A percentile compares a stretch with the other conserved stretches of the same genome.
phyloP scores from a whole-genome alignment of 2,329 filamentous ascomycete species.

The Colletotrichum cordylinicola region DNA sequence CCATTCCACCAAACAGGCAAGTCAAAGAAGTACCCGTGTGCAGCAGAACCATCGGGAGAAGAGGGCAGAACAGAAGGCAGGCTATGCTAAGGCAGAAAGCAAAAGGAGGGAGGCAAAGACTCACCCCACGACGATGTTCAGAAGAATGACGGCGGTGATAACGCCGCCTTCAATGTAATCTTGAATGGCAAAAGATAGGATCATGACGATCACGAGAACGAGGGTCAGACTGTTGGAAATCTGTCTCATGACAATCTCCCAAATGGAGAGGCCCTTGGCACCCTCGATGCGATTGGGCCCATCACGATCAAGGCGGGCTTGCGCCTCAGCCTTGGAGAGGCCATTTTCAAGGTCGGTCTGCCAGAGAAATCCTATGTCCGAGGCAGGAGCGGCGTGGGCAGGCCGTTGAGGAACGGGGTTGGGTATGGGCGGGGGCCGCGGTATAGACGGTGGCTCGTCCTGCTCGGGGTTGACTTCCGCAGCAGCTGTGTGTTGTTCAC shows the following conservation, averaged over 20 bases:
- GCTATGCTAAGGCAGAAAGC: not conserved
- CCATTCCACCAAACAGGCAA: not conserved
- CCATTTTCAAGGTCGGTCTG: slow-evolving; percentile 60
- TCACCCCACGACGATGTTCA: slow-evolving; percentile 72
- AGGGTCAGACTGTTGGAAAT: slow-evolving; percentile 79
- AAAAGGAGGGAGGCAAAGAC: slow-evolving; percentile 27
- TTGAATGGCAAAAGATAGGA: slow-evolving; percentile 68
- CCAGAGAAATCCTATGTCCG: slow-evolving; percentile 38
- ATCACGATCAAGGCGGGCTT: slow-evolving; percentile 68
- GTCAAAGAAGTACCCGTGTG: not conserved
- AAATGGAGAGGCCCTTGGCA: slow-evolving; percentile 74
- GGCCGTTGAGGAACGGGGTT: slow-evolving; percentile 15
- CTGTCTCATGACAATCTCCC: slow-evolving; percentile 79
- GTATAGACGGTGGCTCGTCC: slow-evolving; percentile 25
- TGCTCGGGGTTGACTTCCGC: slow-evolving; percentile 26
- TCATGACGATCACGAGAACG: slow-evolving; percentile 78
- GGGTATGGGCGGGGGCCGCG: slow-evolving; percentile 19
- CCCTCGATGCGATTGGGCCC: slow-evolving; percentile 75
- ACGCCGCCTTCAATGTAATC: slow-evolving; percentile 70
- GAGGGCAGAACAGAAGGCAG: not conserved
- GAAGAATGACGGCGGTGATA: slow-evolving; percentile 67
- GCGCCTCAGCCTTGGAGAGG: slow-evolving; percentile 66
- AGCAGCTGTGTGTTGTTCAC: slow-evolving; percentile 24
- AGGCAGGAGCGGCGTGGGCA: slow-evolving; percentile 30
- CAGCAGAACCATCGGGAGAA: not conserved